These are phyloP conservation scores for Mrakia frigida DNA, from an alignment of 768 basidiomycete genomes.

Conservation along the genomic window DNA sequence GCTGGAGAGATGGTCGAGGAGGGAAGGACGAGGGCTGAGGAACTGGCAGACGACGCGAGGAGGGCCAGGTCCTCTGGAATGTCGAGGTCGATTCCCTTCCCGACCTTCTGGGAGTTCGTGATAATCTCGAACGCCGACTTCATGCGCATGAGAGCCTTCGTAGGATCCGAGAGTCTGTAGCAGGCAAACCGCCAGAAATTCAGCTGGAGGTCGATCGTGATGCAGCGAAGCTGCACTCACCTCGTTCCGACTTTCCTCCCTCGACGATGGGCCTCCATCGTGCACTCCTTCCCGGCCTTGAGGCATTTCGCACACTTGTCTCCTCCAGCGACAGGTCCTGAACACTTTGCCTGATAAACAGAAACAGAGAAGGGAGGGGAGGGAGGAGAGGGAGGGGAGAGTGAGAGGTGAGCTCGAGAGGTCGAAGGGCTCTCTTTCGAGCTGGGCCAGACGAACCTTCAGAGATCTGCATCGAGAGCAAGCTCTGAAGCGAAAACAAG, in stretches of 20 bases:
- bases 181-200: no score
- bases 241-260: conserved; percentile 27
- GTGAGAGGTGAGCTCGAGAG: not conserved
- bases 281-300: conserved; percentile 12
- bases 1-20: not conserved
- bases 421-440: not conserved
- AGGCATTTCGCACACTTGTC: conserved; percentile 9
- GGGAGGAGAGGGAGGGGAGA: not conserved
- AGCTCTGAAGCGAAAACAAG: not conserved
- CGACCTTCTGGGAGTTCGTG: not conserved
- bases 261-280: conserved; percentile 1
- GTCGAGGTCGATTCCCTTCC: not conserved
- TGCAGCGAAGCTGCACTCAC: not conserved
- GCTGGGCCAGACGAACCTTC: conserved; percentile 1
- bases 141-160: conserved; percentile 30
- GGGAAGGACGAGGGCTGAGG: not conserved
- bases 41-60: not conserved
- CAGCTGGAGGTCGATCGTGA: no score
- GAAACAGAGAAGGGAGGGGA: not conserved
- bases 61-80: conserved; percentile 3
- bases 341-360: conserved; percentile 12
- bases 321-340: not conserved
- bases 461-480: conserved; percentile 22
- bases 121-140: conserved; percentile 22
- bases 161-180: conserved; percentile 20